phyloP scores from a whole-genome alignment of 176 grass and related monocot species.

The Poa pratensis region DNA sequence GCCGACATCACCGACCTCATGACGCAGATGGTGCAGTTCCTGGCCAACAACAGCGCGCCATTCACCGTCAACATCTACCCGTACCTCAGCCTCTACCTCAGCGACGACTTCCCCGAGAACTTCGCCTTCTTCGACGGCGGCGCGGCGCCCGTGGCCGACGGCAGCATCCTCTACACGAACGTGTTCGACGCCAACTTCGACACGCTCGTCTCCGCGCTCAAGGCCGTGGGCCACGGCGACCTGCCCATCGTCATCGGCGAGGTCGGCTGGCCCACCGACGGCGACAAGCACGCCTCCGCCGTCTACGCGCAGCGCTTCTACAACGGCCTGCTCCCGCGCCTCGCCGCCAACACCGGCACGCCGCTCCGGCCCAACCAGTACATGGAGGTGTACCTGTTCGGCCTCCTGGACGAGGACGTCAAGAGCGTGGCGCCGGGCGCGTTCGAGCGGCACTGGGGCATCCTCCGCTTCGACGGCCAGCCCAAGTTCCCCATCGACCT shows the following conservation, averaged over 20 bases:
- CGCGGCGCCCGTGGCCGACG: constrained; percentile 52
- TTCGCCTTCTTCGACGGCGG: constrained; percentile 92
- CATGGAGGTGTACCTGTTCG: constrained; percentile 90
- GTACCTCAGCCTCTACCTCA: constrained; percentile 81
- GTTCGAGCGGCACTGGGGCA: constrained; percentile 97
- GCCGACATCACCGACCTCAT: constrained; percentile 62
- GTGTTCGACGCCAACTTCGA: constrained; percentile 94
- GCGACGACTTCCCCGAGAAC: constrained; percentile 75
- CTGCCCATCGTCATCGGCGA: constrained; percentile 84
- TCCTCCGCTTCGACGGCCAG: constrained; percentile 83
- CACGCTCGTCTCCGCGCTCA: constrained; percentile 77
- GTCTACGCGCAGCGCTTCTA: constrained; percentile 83
- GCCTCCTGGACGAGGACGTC: constrained; percentile 79
- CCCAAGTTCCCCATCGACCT: constrained; percentile 82
- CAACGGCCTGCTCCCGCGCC: constrained; percentile 58
- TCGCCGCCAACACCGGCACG: constrained; percentile 67
- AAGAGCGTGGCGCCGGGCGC: constrained; percentile 89
- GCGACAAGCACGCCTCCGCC: constrained; percentile 68
- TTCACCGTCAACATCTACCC: constrained; percentile 99
- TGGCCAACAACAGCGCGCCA: constrained; percentile 68
- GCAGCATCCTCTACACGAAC: constrained; percentile 66
- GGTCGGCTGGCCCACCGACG: constrained; percentile 95
- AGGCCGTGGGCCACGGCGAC: constrained; percentile 55
- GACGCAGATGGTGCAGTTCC: constrained; percentile 84
- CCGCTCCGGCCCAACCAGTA: constrained; percentile 74